These are phyloP conservation scores for Clavariopsis aquatica DNA, from an alignment of 495 filamentous ascomycete species.

Conservation along the genomic window DNA sequence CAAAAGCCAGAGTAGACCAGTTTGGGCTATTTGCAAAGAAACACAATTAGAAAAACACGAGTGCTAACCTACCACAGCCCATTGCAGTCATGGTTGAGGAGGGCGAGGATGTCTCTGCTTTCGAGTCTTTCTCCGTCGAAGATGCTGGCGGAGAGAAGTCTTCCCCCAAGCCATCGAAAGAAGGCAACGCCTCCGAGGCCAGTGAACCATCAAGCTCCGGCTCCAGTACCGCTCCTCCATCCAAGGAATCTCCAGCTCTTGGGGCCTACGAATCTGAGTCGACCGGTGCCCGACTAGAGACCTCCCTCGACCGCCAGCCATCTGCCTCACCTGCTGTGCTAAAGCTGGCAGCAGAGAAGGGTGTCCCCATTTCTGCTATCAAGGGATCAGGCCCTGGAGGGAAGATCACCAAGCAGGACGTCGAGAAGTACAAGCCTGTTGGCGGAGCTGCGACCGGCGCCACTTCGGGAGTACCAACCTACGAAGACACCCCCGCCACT, in stretches of 20 bases:
- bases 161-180: slow-evolving; percentile 59
- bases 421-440: slow-evolving; percentile 75
- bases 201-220: slow-evolving; percentile 58
- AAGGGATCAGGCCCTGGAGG: slow-evolving; percentile 89
- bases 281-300: slow-evolving; percentile 74
- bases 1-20: background rate
- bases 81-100: slow-evolving; percentile 96
- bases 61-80: slow-evolving; percentile 63
- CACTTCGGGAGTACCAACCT: slow-evolving; percentile 62
- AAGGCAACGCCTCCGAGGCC: slow-evolving; percentile 63
- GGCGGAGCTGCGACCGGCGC: slow-evolving; percentile 47
- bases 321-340: slow-evolving; percentile 73
- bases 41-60: background rate
- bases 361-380: slow-evolving; percentile 72
- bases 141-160: slow-evolving; percentile 87
- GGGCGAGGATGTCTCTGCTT: slow-evolving; percentile 78
- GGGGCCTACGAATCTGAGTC: slow-evolving; percentile 69
- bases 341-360: slow-evolving; percentile 81
- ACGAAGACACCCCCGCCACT: slow-evolving; percentile 80
- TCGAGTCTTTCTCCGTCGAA: slow-evolving; percentile 81
- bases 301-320: slow-evolving; percentile 77
- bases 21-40: background rate
- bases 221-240: slow-evolving; percentile 60
- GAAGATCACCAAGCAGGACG: slow-evolving; percentile 85
- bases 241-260: slow-evolving; percentile 52